These are phyloP conservation scores for Rhododendron mucronatum DNA, from an alignment of 148 eudicot species.

Conservation along the genomic window DNA sequence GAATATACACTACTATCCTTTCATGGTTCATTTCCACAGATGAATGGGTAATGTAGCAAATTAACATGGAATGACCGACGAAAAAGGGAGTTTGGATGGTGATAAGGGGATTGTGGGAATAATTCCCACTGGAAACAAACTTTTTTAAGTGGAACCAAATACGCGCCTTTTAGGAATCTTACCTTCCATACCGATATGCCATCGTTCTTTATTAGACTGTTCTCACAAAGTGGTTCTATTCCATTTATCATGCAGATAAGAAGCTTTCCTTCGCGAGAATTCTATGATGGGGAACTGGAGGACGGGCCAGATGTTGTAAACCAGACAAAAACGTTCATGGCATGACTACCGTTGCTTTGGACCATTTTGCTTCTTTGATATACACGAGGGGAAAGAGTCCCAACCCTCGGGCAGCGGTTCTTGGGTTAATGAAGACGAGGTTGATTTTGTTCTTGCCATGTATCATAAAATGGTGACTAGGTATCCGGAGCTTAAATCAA, in stretches of 20 bases:
- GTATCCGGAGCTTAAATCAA: constrained; percentile 81
- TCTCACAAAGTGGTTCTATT: not conserved
- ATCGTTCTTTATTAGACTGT: not conserved
- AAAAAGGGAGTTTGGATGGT: not conserved
- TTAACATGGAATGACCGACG: not conserved
- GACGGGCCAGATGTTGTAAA: constrained; percentile 70
- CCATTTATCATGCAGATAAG: constrained; percentile 49
- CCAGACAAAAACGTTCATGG: constrained; percentile 74
- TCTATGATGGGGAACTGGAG: constrained; percentile 67
- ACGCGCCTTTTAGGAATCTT: not conserved
- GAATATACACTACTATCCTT: not conserved
- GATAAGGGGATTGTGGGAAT: not conserved
- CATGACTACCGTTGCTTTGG: constrained; percentile 86
- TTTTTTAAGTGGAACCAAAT: not conserved
- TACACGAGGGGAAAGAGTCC: constrained; percentile 75
- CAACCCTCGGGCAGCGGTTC: constrained; percentile 71
- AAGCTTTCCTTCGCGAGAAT: constrained; percentile 83
- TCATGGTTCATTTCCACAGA: not conserved
- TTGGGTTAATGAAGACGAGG: constrained; percentile 80
- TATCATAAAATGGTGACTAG: constrained; percentile 65
- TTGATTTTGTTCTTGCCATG: constrained; percentile 75
- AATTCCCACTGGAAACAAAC: not conserved
- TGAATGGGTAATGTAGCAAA: not conserved
- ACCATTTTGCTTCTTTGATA: constrained; percentile 94
- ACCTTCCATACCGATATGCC: not conserved